Base-by-base conservation (phyloP, 805 yeast species). In the Cyberlindnera galapagoensis region DNA sequence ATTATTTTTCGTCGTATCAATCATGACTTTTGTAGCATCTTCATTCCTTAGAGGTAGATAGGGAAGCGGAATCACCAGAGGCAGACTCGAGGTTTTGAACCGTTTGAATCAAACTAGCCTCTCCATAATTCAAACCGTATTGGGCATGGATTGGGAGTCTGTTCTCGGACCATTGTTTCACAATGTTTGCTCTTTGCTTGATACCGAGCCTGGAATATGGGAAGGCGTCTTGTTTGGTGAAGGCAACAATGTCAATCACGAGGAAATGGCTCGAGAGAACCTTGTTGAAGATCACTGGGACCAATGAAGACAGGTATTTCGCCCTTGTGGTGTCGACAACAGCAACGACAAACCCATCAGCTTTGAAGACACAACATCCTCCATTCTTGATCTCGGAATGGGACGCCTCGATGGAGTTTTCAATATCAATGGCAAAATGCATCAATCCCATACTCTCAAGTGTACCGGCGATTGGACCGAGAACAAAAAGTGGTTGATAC, bases 391-490 rank as follows among this genome's bases (percentile, higher is more conserved):
- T 64, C n/a, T 62, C 57, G 10, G 59, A 39, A 41, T 72, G 74
- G 5, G 67, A 57, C 29, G 63, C 51, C 52, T 76, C 77, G 30
- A 88, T 65, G 35, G 92, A 68, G 37, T 65, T 38, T 58, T 77
- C 98, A 34, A 92, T 71, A 55, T 92, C 98, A 16, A 66, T 60
- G 2, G 94, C 94, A 64, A 92, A 90, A 54, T 86, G 95, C 47
- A 84, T 87, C 48, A 92, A 62, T 0, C 99, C 99, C 63, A 84
- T 67, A 3, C 81, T 78, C 53, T 92, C 99, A 57, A 92, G 79
- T 0, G 97, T 87, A 43, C 82, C 90, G 6, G 83, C 74, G 24
- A 92, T 78, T 30, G 76, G 68, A 0, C 98, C 97, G 28, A 92
- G 56, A 5, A 86, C 86, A 56, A 80, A 92, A 31, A 92, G 62